Percentiles rank a stretch among this genome's conserved stretches.
These are phyloP conservation scores for Pythium dissotocum DNA, from an alignment of 352 stramenopile genomes.

Conservation along the genomic window DNA sequence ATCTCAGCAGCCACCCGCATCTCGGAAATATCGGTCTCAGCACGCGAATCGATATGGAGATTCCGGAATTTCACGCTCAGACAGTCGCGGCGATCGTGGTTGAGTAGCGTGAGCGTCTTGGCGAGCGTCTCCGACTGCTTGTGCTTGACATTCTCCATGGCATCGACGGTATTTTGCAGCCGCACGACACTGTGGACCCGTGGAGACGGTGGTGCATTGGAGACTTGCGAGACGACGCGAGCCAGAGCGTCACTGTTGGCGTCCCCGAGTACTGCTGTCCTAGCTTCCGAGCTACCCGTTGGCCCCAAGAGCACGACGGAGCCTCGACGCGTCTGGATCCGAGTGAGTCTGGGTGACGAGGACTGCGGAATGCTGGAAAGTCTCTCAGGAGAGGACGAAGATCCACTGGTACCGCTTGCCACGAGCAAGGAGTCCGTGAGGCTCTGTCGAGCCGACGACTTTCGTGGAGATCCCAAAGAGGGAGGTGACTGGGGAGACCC, in stretches of 20 bases:
- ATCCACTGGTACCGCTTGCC: not conserved
- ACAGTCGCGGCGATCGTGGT: constrained; percentile 56
- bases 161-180: constrained; percentile 49
- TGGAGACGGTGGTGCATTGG: not conserved
- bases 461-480: not conserved
- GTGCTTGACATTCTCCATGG: constrained; percentile 46
- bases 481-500: not conserved
- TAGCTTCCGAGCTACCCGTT: no score
- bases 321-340: constrained; percentile 6
- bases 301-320: constrained; percentile 16
- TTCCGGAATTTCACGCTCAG: constrained; percentile 53
- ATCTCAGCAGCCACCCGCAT: constrained; percentile 59
- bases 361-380: not conserved
- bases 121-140: constrained; percentile 39
- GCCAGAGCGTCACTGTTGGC: constrained; percentile 18
- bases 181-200: constrained; percentile 48
- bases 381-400: not conserved
- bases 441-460: not conserved
- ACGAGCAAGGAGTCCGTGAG: not conserved
- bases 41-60: constrained; percentile 38
- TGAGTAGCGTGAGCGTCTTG: constrained; percentile 42
- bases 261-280: not conserved
- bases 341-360: constrained; percentile 6
- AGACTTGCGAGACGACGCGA: constrained; percentile 5
- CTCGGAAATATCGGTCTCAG: constrained; percentile 38